Evolutionary conservation across 495 filamentous ascomycete genomes (phyloP).

Genomic region (Melanomma pulvis-pyrius): DNA sequence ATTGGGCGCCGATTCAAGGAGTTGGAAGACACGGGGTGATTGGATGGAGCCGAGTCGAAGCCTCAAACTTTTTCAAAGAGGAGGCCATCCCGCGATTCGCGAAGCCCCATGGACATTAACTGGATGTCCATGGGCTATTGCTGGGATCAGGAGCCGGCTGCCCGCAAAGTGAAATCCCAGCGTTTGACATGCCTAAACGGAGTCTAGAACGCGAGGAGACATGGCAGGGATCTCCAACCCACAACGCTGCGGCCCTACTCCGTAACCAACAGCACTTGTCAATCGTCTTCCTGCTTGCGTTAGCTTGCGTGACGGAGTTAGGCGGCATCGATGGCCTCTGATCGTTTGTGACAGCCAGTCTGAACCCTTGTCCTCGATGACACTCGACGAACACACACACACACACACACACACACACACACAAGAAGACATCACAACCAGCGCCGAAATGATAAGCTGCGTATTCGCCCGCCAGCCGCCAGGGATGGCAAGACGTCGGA

Average conservation of each 20-base stretch:
- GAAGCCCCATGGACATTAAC: background rate
- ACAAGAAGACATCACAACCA: background rate
- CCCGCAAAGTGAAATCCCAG: constrained; percentile 11
- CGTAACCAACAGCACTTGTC: background rate
- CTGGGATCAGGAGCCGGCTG: constrained; percentile 12
- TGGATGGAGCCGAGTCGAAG: constrained; percentile 11
- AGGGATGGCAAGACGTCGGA: constrained; percentile 3
- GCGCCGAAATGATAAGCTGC: background rate
- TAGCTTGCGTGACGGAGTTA: background rate
- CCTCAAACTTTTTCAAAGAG: background rate
- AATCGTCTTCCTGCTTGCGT: background rate
- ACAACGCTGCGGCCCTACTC: background rate
- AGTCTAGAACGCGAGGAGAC: constrained; percentile 28
- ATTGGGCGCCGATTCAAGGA: constrained; percentile 26
- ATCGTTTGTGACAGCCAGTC: background rate
- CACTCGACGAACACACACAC: background rate
- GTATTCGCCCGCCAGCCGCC: background rate
- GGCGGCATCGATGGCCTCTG: background rate
- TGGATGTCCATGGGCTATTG: background rate
- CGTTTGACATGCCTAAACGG: constrained; percentile 21
- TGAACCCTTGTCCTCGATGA: background rate
- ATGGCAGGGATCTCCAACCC: background rate
- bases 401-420: background rate
- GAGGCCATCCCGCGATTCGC: constrained; percentile 4
- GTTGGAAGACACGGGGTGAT: constrained; percentile 10